Conservation (phyloP, 768 basidiomycete genomes). For the Cystofilobasidium capitatum region DNA sequence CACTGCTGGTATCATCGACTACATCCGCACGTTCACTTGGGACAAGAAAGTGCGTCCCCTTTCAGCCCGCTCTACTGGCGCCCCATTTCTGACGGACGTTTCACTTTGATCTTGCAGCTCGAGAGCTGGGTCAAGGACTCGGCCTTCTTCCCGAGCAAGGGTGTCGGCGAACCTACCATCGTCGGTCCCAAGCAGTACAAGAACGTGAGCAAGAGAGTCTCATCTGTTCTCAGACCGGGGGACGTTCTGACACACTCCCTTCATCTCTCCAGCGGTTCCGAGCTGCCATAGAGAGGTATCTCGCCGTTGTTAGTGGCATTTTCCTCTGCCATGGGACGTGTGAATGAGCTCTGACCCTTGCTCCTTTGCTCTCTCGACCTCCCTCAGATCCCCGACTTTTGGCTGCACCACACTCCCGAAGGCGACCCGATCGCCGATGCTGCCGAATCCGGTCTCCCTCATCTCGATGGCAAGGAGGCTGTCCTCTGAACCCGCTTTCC, state of each 20-base stretch:
- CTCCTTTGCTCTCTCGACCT: too few species aligned
- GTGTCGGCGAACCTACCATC: slow-evolving; percentile 86
- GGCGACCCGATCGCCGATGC: neutral
- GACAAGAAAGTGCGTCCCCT: slow-evolving; percentile 69
- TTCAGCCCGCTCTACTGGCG: neutral
- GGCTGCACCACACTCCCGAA: slow-evolving; percentile 1
- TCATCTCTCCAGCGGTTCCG: slow-evolving; percentile 34
- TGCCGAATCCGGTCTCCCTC: neutral
- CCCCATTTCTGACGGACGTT: too few species aligned
- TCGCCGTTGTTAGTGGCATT: slow-evolving; percentile 32
- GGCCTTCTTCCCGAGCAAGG: slow-evolving; percentile 68
- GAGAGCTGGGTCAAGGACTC: slow-evolving; percentile 98
- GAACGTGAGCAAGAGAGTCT: slow-evolving; percentile 4
- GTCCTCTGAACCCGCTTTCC: neutral
- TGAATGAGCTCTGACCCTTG: neutral
- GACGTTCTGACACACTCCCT: slow-evolving; percentile 29
- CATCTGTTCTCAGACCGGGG: neutral
- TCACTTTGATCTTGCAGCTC: neutral
- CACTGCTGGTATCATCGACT: slow-evolving; percentile 86
- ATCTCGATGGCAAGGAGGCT: neutral
- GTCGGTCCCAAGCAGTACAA: slow-evolving; percentile 93
- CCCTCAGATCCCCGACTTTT: slow-evolving; percentile 9
- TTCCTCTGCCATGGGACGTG: neutral
- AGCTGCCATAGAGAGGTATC: slow-evolving; percentile 39
- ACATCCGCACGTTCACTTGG: slow-evolving; percentile 72